phyloP scores from a whole-genome alignment of 2,329 filamentous ascomycete species.

The Beauveria varroae region DNA sequence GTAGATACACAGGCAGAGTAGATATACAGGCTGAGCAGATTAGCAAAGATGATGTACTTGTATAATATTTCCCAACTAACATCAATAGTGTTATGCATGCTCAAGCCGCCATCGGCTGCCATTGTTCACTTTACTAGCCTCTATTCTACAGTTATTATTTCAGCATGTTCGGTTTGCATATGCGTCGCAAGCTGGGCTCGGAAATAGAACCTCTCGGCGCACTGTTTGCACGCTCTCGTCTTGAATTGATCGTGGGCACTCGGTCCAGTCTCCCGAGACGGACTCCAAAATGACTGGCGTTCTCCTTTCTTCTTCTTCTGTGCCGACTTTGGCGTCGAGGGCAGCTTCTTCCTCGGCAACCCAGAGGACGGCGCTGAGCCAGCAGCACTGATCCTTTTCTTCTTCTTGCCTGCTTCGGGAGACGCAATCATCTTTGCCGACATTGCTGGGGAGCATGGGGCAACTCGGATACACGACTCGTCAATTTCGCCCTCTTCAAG shows the following conservation, averaged over 20 bases:
- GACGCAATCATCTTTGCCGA: background rate
- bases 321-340: background rate
- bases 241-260: slow-evolving; percentile 7
- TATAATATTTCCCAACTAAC: background rate
- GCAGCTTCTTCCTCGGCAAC: background rate
- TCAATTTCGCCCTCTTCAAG: slow-evolving; percentile 1
- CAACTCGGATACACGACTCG: background rate
- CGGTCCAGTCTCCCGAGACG: background rate
- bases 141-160: background rate
- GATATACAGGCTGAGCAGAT: background rate
- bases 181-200: slow-evolving; percentile 3
- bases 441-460: background rate
- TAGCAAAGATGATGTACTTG: background rate
- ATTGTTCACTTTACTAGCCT: background rate
- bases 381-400: background rate
- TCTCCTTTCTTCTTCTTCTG: background rate
- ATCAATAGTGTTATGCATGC: background rate
- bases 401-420: background rate
- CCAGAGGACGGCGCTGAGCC: background rate
- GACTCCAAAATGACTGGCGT: background rate
- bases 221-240: slow-evolving; percentile 3
- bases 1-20: background rate
- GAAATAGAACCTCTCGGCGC: background rate
- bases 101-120: background rate
- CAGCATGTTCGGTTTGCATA: background rate